Evolutionary conservation across 2,329 filamentous ascomycete genomes (phyloP), one percentile per base, ranked within the genome.

Genomic region (Chalaropsis ovoidea): DNA sequence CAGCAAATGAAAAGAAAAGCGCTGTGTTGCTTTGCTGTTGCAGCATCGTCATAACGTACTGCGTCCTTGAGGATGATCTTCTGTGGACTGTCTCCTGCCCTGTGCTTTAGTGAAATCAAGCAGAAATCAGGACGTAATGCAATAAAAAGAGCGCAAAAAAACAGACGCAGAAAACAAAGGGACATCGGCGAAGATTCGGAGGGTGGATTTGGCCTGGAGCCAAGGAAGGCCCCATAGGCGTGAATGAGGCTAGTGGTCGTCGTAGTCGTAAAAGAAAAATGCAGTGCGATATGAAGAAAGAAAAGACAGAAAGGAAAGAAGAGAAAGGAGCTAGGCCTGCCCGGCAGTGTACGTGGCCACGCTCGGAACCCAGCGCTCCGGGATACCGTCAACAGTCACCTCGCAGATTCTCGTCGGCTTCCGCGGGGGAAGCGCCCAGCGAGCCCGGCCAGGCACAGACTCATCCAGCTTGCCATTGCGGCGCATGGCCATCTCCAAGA

Each of bases 401-500:
- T 80, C 79, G 73, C 86, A 86, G 11, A 79, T 76, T 70, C 77
- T 82, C 45, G 75, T 75, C 45, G 79, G 74, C 72, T 83, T 83
- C 68, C 85, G 78, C n/a, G 85, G 83, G 10, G 86, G 85, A n/a
- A 88, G 77, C 7, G 84, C 81, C 80, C 85, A 86, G 60, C 83
- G 80, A n/a, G 85, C 85, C 61, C 85, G 80, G 35, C 85, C 85
- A n/a, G 85, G 83, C 65, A 81, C 81, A 69, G 84, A 81, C 70
- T 85, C 82, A 70, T 86, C 84, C 63, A 88, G 77, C 73, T 88
- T 88, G 69, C 85, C 85, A 54, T 77, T 77, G 71, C 81, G 82
- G 65, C 85, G 82, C 85, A 88, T 88, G 13, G 85, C 81, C 81
- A 88, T 87, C 71, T 88, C 85, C 80, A 88, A 83, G 62, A 88